phyloP scores from a whole-genome alignment of 2,329 filamentous ascomycete genomes.

The Fusarium sp. region DNA sequence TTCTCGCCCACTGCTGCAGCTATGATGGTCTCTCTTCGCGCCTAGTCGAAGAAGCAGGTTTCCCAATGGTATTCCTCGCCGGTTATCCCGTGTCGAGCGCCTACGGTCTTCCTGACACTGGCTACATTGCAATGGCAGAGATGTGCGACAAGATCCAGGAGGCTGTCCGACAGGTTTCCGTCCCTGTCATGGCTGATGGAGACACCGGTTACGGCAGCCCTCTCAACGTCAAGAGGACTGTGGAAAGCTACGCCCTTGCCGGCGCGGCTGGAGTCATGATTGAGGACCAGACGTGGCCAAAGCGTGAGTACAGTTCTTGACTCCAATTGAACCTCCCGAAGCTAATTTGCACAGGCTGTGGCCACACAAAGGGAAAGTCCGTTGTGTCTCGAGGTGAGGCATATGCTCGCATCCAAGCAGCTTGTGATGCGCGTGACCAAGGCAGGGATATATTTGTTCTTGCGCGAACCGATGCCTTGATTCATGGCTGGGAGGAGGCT shows the following conservation, averaged over 20 bases:
- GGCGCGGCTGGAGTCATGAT: conserved; percentile 56
- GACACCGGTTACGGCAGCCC: conserved; percentile 62
- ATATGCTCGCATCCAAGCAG: conserved; percentile 58
- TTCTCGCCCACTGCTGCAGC: conserved; percentile 56
- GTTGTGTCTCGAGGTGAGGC: conserved; percentile 59
- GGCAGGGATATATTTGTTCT: conserved; percentile 59
- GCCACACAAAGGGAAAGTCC: conserved; percentile 58
- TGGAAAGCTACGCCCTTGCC: conserved; percentile 54
- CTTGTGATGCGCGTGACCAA: conserved; percentile 57
- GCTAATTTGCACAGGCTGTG: conserved; percentile 33
- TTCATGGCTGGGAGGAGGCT: conserved; percentile 58
- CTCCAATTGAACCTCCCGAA: too few relatives aligned
- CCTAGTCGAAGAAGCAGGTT: conserved; percentile 59
- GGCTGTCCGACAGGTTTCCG: conserved; percentile 49
- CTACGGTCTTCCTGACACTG: conserved; percentile 59
- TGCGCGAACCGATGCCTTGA: conserved; percentile 56
- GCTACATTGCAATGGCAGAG: conserved; percentile 61
- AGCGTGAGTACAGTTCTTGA: conserved; percentile 49
- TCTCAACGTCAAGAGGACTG: conserved; percentile 59
- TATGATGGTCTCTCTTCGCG: conserved; percentile 59
- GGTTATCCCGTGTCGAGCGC: conserved; percentile 56
- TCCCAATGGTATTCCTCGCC: conserved; percentile 59
- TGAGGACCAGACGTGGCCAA: conserved; percentile 63
- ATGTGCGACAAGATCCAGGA: conserved; percentile 61
- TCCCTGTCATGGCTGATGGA: conserved; percentile 60